Conservation (phyloP, 768 basidiomycete genomes). For the Xerocomus brunneocitrinus region DNA sequence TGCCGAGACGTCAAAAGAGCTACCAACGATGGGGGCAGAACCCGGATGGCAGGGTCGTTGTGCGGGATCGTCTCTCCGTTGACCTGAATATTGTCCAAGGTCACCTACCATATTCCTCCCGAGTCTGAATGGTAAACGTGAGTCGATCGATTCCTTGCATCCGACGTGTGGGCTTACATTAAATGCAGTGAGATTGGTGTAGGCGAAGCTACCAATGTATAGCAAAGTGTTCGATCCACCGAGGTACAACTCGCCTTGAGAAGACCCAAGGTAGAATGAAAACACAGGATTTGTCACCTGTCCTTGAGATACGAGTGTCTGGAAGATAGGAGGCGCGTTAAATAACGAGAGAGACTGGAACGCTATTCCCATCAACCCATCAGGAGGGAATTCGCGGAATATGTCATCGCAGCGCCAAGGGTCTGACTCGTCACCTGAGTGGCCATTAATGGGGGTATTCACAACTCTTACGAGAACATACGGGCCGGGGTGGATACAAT, state of each 20-base stretch:
- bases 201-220: slow-evolving; percentile 32
- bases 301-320: slow-evolving; percentile 28
- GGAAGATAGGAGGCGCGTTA: slow-evolving; percentile 18
- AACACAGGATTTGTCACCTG: slow-evolving; percentile 35
- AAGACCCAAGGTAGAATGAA: slow-evolving; percentile 42
- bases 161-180: too few species aligned
- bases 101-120: too few species aligned
- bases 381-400: slow-evolving; percentile 5
- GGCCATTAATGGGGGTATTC: neutral
- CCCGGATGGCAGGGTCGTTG: too few species aligned
- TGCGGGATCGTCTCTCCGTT: too few species aligned
- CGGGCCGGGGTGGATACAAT: slow-evolving; percentile 4
- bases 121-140: too few species aligned
- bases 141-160: too few species aligned
- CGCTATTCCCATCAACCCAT: slow-evolving; percentile 37
- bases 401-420: slow-evolving; percentile 4
- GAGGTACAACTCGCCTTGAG: slow-evolving; percentile 36
- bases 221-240: slow-evolving; percentile 39
- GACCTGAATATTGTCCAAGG: too few species aligned
- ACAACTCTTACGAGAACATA: neutral
- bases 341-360: too few species aligned
- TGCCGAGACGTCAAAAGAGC: too few species aligned
- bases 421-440: slow-evolving; percentile 8
- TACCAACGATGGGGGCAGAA: too few species aligned
- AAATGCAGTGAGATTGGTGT: neutral